Percentiles rank a stretch among this genome's conserved stretches.
phyloP scores from a whole-genome alignment of 345 rosid species.

The Populus ilicifolia region DNA sequence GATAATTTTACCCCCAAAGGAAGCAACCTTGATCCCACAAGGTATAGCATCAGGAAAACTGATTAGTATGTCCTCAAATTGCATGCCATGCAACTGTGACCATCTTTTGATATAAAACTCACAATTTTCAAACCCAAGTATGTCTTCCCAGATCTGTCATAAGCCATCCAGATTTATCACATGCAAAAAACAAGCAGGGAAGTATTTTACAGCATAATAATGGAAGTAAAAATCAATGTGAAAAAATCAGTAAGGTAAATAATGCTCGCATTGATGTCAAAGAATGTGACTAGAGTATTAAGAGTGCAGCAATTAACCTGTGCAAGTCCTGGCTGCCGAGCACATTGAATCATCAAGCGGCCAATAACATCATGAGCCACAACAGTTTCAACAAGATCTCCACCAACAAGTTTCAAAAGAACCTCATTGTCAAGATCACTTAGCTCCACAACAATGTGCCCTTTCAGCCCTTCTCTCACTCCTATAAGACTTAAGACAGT shows the following conservation, averaged over 20 bases:
- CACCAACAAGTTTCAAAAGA: constrained; percentile 76
- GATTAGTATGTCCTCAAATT: constrained; percentile 65
- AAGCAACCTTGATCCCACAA: constrained; percentile 70
- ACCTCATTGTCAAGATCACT: constrained; percentile 77
- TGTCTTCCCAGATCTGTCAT: constrained; percentile 72
- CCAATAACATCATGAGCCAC: constrained; percentile 84
- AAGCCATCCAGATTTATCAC: constrained; percentile 16
- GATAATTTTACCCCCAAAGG: constrained; percentile 61
- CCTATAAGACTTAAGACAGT: constrained; percentile 73
- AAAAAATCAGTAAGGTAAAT: constrained; percentile 4
- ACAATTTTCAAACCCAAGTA: constrained; percentile 74
- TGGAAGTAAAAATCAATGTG: not conserved
- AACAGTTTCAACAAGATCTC: constrained; percentile 68
- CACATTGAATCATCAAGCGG: constrained; percentile 81
- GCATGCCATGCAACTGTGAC: constrained; percentile 62
- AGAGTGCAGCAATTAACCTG: constrained; percentile 43
- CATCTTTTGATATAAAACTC: constrained; percentile 71
- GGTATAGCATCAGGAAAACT: constrained; percentile 77
- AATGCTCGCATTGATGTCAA: not conserved
- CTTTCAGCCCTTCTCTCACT: constrained; percentile 67
- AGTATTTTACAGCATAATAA: not conserved
- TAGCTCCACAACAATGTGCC: constrained; percentile 72
- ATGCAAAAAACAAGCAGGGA: constrained; percentile 2
- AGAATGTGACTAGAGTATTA: constrained; percentile 2
- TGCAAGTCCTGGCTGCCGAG: constrained; percentile 75